phyloP scores from a whole-genome alignment of 768 basidiomycete genomes.

The Boletus edulis region DNA sequence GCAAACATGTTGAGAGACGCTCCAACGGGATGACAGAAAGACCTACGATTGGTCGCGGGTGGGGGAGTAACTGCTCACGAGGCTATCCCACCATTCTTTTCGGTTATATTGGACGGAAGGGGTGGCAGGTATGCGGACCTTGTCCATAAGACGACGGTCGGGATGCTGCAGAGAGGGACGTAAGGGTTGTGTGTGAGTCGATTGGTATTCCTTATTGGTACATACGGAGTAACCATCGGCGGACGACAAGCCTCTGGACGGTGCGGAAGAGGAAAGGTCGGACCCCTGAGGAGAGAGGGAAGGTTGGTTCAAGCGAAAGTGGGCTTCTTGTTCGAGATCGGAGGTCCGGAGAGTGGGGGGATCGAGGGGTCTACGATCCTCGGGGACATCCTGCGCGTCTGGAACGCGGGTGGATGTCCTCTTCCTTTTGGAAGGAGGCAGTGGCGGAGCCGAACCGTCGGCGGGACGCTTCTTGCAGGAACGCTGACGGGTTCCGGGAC shows the following conservation, averaged over 20 bases:
- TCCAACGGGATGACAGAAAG: background rate
- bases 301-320: slow-evolving; percentile 27
- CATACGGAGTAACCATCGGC: slow-evolving; percentile 29
- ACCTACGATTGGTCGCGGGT: slow-evolving; percentile 43
- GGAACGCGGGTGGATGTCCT: slow-evolving; percentile 34
- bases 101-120: slow-evolving; percentile 33
- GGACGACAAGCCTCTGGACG: slow-evolving; percentile 27
- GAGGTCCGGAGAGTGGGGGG: slow-evolving; percentile 25
- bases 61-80: slow-evolving; percentile 42
- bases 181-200: background rate
- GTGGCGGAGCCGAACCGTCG: slow-evolving; percentile 49
- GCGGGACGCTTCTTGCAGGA: slow-evolving; percentile 79
- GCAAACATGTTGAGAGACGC: background rate
- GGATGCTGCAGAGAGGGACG: slow-evolving; percentile 23
- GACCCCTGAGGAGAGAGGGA: slow-evolving; percentile 33
- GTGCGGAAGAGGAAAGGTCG: slow-evolving; percentile 28
- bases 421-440: slow-evolving; percentile 55
- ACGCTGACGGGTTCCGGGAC: slow-evolving; percentile 78
- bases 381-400: slow-evolving; percentile 31
- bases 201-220: background rate
- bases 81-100: slow-evolving; percentile 47
- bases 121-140: slow-evolving; percentile 26
- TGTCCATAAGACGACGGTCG: slow-evolving; percentile 26
- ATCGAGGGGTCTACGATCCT: slow-evolving; percentile 29
- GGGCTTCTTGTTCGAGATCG: slow-evolving; percentile 24